These are phyloP conservation scores for Bretschneidera sinensis DNA, from an alignment of 345 rosid species.

Conservation along the genomic window DNA sequence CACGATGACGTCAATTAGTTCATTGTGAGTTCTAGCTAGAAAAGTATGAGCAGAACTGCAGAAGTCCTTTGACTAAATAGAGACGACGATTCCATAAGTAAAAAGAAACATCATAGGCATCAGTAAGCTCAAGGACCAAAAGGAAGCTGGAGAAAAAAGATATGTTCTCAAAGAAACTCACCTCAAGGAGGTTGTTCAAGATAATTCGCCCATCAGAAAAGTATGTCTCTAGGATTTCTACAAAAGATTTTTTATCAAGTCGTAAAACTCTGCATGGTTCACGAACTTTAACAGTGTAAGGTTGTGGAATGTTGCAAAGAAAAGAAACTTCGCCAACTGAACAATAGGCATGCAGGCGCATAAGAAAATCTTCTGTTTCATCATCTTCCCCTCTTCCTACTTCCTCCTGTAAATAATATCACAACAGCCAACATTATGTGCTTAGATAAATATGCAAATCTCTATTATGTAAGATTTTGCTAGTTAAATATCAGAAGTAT, in stretches of 20 bases:
- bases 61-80: not conserved
- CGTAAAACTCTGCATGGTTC: conserved; percentile 62
- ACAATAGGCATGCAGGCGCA: conserved; percentile 26
- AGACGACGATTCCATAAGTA: not conserved
- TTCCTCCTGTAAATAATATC: conserved; percentile 48
- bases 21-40: conserved; percentile 6
- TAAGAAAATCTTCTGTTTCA: conserved; percentile 21
- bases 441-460: not conserved
- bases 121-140: not conserved
- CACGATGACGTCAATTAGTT: not conserved
- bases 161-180: conserved; percentile 8
- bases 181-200: conserved; percentile 69
- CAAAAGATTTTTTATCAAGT: conserved; percentile 67
- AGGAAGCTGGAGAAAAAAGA: not conserved
- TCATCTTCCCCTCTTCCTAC: conserved; percentile 39
- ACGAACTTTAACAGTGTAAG: conserved; percentile 47
- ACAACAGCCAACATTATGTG: not conserved
- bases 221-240: conserved; percentile 53
- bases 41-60: not conserved
- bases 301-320: conserved; percentile 65
- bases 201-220: conserved; percentile 71
- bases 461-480: not conserved
- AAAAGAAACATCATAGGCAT: not conserved
- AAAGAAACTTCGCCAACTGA: conserved; percentile 74
- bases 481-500: no score